Percentiles rank a stretch among this genome's conserved stretches.
Conservation (phyloP, 2,329 filamentous ascomycete species). For the Lecanicillium sp. region DNA sequence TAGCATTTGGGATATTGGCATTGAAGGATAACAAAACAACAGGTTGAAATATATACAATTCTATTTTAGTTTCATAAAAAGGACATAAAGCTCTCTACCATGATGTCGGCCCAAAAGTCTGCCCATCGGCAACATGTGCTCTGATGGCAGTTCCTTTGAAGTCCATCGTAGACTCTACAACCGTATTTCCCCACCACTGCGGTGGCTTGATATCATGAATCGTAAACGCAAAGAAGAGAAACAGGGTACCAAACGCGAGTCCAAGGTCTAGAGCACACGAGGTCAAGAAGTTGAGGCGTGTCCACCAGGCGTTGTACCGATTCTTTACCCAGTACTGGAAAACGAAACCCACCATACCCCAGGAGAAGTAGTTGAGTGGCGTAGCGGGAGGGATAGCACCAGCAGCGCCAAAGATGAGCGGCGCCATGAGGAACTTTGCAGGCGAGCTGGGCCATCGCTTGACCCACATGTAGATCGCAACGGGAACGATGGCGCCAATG, state of each 20-base stretch:
- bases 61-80: background rate
- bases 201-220: slow-evolving; percentile 55
- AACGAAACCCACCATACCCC: slow-evolving; percentile 62
- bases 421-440: slow-evolving; percentile 48
- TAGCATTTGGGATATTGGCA: too few relatives aligned
- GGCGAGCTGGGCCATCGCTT: slow-evolving; percentile 44
- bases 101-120: slow-evolving; percentile 52
- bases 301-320: slow-evolving; percentile 62
- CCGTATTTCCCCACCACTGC: slow-evolving; percentile 61
- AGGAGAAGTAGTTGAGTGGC: slow-evolving; percentile 66
- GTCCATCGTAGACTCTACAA: slow-evolving; percentile 55
- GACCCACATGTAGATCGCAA: slow-evolving; percentile 42
- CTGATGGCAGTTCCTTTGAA: slow-evolving; percentile 51
- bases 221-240: slow-evolving; percentile 64
- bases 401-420: slow-evolving; percentile 55
- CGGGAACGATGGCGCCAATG: slow-evolving; percentile 44
- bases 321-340: slow-evolving; percentile 64
- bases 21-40: too few relatives aligned
- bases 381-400: slow-evolving; percentile 57
- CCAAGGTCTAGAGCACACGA: slow-evolving; percentile 64
- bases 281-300: slow-evolving; percentile 64
- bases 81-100: slow-evolving; percentile 44
- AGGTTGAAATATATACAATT: background rate
- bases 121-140: slow-evolving; percentile 39
- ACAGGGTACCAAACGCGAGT: slow-evolving; percentile 56